Conservation (phyloP, 805 yeast species). For the Suhomyces canberraensis region DNA sequence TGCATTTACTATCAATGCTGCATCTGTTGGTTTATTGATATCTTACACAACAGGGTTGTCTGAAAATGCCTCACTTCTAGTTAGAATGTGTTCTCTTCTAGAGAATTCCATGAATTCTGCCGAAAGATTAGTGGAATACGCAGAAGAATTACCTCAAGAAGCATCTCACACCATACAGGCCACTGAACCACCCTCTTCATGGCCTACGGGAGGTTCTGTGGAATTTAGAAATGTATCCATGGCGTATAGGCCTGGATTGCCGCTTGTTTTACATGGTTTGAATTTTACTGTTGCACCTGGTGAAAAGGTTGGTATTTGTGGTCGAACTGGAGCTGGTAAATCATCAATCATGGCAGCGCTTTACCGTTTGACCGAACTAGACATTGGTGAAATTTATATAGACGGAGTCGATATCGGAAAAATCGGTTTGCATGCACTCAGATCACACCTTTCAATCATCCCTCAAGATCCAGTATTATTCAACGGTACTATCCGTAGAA, state of each 20-base stretch:
- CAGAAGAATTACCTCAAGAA: conserved; percentile 59
- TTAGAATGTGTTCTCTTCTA: conserved; percentile 62
- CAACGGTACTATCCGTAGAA: conserved; percentile 14
- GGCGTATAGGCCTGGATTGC: conserved; percentile 12
- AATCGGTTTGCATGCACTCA: conserved; percentile 11
- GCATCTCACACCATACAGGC: conserved; percentile 52
- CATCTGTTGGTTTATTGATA: conserved; percentile 65
- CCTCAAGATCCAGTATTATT: conserved; percentile 21
- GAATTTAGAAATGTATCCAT: conserved; percentile 7
- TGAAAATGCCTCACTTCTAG: conserved; percentile 49
- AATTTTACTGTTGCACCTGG: conserved; percentile 6
- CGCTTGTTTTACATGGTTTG: conserved; percentile 10
- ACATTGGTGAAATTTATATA: conserved; percentile 11
- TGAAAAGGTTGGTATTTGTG: conserved; percentile 19
- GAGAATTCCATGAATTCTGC: conserved; percentile 78
- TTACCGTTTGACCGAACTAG: conserved; percentile 13
- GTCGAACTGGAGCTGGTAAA: conserved; percentile 22
- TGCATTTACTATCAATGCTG: conserved; percentile 48
- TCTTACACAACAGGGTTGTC: conserved; percentile 56
- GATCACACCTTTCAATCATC: conserved; percentile 16
- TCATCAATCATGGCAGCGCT: conserved; percentile 17
- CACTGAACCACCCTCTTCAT: conserved; percentile 40
- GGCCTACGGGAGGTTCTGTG: conserved; percentile 42
- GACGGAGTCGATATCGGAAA: conserved; percentile 14
- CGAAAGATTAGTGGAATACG: conserved; percentile 44